Conservation (phyloP, 331 rosid species). For the Rosa hybrid region DNA sequence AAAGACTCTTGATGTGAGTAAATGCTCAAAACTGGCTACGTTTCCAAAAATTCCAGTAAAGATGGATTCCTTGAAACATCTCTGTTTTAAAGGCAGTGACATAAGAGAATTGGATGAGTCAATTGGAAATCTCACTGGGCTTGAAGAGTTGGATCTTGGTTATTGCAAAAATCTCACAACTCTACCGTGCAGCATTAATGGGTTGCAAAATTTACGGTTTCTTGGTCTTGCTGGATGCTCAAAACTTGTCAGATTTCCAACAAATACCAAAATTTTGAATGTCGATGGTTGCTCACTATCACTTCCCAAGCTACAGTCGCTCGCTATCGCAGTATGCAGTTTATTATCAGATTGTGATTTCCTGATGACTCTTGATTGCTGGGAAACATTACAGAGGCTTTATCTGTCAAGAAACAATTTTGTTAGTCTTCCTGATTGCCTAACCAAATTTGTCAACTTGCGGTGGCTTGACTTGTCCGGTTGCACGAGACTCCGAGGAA, state of each 20-base stretch:
- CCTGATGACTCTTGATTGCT: neutral
- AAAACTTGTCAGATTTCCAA: neutral
- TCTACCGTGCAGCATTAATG: neutral
- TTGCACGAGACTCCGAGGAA: slow-evolving; percentile 3
- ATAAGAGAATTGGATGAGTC: neutral
- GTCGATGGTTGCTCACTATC: neutral
- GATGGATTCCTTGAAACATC: neutral
- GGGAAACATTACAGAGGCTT: neutral
- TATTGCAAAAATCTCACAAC: no score
- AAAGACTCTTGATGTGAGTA: neutral
- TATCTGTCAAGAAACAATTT: neutral
- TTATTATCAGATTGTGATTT: neutral
- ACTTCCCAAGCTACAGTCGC: neutral
- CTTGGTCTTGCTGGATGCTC: neutral
- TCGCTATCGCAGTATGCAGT: neutral
- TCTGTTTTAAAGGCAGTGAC: neutral
- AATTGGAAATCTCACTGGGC: neutral
- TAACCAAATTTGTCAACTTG: neutral
- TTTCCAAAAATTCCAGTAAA: neutral
- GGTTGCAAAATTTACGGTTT: neutral
- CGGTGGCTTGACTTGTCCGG: neutral
- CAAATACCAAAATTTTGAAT: neutral
- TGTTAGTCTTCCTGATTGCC: neutral
- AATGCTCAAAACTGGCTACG: neutral
- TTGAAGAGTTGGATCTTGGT: neutral